phyloP scores from a whole-genome alignment of 495 filamentous ascomycete genomes.

The Neurospora tetrasperma region DNA sequence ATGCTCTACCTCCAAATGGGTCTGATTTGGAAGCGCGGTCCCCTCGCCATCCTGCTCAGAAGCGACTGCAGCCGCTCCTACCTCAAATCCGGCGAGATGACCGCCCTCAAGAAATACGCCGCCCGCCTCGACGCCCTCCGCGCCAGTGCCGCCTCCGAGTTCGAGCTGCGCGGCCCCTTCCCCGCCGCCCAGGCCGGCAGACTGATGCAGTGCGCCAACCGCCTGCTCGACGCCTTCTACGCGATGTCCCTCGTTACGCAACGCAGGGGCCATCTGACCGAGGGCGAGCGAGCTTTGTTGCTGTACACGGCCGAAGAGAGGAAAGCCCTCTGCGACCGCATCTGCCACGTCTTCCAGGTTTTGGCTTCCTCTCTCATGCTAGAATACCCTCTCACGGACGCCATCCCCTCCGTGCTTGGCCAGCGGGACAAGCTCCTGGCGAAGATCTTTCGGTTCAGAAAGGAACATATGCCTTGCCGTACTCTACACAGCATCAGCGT shows the following conservation, averaged over 20 bases:
- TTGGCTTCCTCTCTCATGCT: conserved; percentile 87
- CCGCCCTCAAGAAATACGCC: conserved; percentile 50
- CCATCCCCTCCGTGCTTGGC: conserved; percentile 70
- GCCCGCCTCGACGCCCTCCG: conserved; percentile 62
- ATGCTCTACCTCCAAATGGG: conserved; percentile 87
- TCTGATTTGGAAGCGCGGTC: conserved; percentile 96
- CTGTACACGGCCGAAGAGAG: conserved; percentile 73
- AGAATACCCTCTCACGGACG: conserved; percentile 84
- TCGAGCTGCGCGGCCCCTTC: conserved; percentile 77
- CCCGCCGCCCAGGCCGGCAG: conserved; percentile 55
- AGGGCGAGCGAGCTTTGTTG: conserved; percentile 70
- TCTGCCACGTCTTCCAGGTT: conserved; percentile 89
- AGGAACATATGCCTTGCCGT: conserved; percentile 42
- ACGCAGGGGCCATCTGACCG: conserved; percentile 64
- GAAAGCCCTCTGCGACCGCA: conserved; percentile 65
- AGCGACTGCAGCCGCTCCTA: conserved; percentile 49
- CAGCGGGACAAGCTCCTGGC: conserved; percentile 76
- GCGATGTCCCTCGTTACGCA: conserved; percentile 89
- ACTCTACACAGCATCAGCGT: not conserved
- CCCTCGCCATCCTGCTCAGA: conserved; percentile 58
- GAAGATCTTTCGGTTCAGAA: conserved; percentile 77
- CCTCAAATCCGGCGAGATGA: conserved; percentile 74
- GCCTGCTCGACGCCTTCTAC: conserved; percentile 84
- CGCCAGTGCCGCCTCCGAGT: conserved; percentile 64
- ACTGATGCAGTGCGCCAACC: conserved; percentile 66